A percentile compares a stretch with the other conserved stretches of the same genome.
phyloP scores from a whole-genome alignment of 306 rosid genomes.

The Biancaea sappan region DNA sequence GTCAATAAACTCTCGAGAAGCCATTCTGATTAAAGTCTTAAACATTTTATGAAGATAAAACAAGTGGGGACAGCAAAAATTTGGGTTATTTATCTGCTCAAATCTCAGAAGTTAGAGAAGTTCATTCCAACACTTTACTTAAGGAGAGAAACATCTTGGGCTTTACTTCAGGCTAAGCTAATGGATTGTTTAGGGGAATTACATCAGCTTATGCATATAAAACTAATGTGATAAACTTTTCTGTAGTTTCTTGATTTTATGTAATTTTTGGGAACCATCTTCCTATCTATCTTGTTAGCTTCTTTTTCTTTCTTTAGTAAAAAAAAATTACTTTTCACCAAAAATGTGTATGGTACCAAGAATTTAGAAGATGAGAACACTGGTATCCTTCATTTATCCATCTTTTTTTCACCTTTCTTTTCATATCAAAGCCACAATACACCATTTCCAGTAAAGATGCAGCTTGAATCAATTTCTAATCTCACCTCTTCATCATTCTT shows the following conservation, averaged over 20 bases:
- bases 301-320: background rate
- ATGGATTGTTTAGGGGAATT: background rate
- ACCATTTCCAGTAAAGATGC: background rate
- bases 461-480: background rate
- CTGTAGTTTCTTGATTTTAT: background rate
- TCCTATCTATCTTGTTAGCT: background rate
- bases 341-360: background rate
- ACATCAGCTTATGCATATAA: background rate
- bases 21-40: background rate
- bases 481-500: constrained; percentile 31
- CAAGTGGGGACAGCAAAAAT: no score
- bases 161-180: background rate
- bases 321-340: background rate
- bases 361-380: background rate
- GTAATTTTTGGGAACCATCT: background rate
- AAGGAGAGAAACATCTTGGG: background rate
- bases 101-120: background rate
- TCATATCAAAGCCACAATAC: background rate
- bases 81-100: no score
- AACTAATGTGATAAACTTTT: background rate
- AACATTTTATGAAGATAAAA: no score
- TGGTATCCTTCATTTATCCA: background rate
- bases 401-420: background rate
- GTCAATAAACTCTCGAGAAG: background rate
- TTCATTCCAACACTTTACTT: background rate